Conservation (phyloP, 202 grass and related monocot genomes). For the Panicum hallii region DNA sequence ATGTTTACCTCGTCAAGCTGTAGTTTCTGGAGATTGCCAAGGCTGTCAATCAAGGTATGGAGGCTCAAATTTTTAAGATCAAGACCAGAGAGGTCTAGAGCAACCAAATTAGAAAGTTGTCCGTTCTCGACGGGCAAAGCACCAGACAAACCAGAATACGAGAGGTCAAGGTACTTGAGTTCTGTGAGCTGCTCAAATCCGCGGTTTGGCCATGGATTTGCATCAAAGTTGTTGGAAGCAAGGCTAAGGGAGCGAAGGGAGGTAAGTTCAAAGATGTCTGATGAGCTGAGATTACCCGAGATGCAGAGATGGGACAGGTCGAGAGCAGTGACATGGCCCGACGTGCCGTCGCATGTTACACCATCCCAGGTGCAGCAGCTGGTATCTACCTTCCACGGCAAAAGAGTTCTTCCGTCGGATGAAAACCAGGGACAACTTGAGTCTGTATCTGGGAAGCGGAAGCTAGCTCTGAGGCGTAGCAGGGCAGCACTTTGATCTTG, state of each 20-base stretch:
- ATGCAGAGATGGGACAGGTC: not conserved
- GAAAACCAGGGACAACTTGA: too few relatives aligned
- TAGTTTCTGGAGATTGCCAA: slow-evolving; percentile 39
- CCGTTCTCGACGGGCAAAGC: slow-evolving; percentile 21
- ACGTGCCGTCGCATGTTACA: slow-evolving; percentile 24
- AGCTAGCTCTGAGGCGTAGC: slow-evolving; percentile 38
- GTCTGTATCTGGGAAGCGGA: not conserved
- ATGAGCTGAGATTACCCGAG: slow-evolving; percentile 23
- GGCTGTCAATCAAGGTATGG: slow-evolving; percentile 31
- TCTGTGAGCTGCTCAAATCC: slow-evolving; percentile 36
- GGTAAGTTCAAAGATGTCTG: slow-evolving; percentile 46
- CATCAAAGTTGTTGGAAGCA: slow-evolving; percentile 32
- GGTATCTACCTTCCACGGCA: slow-evolving; percentile 31
- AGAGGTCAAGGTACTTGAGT: slow-evolving; percentile 46
- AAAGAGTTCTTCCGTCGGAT: not conserved
- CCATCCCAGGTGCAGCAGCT: slow-evolving; percentile 56
- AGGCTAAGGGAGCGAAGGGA: slow-evolving; percentile 46
- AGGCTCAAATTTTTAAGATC: slow-evolving; percentile 12
- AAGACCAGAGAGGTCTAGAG: slow-evolving; percentile 43
- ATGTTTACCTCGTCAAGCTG: slow-evolving; percentile 26
- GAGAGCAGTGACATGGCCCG: slow-evolving; percentile 33
- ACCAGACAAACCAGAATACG: slow-evolving; percentile 33
- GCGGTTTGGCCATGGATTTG: not conserved
- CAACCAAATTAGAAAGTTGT: slow-evolving; percentile 42
- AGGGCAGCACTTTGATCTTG: slow-evolving; percentile 40